Evolutionary conservation across 495 filamentous ascomycete species (phyloP).

Genomic region (Daldinia concentrica): DNA sequence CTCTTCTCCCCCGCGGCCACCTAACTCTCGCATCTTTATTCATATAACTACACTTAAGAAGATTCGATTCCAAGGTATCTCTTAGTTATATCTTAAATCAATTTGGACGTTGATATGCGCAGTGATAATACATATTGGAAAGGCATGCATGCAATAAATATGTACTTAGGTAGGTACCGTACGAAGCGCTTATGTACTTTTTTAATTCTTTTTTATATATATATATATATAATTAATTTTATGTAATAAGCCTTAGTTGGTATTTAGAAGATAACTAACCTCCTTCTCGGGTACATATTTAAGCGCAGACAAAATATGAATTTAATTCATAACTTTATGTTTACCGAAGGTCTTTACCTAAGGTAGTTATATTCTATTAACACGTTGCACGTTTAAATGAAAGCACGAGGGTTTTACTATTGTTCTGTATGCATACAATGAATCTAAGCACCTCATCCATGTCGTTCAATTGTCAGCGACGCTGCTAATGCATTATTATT

Average conservation of each 20-base stretch:
- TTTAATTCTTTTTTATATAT: no score
- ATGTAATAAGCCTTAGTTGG: no score
- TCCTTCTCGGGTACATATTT: no score
- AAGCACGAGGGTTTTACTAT: background rate
- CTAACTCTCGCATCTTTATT: slow-evolving; percentile 8
- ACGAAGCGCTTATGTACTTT: no score
- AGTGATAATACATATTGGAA: background rate
- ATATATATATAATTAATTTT: no score
- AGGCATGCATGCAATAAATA: background rate
- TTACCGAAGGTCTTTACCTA: background rate
- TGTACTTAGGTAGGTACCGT: slow-evolving; percentile 7
- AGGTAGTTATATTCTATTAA: background rate
- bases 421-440: background rate
- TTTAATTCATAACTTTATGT: background rate
- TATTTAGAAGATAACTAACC: no score
- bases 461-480: background rate
- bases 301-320: no score
- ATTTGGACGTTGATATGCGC: background rate
- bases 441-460: background rate
- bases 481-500: slow-evolving; percentile 4
- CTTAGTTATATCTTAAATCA: background rate
- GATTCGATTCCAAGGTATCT: no score
- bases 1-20: slow-evolving; percentile 2
- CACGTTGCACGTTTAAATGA: background rate
- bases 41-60: no score